Conservation (phyloP, 495 filamentous ascomycete genomes). For the Jackrogersella minutella region DNA sequence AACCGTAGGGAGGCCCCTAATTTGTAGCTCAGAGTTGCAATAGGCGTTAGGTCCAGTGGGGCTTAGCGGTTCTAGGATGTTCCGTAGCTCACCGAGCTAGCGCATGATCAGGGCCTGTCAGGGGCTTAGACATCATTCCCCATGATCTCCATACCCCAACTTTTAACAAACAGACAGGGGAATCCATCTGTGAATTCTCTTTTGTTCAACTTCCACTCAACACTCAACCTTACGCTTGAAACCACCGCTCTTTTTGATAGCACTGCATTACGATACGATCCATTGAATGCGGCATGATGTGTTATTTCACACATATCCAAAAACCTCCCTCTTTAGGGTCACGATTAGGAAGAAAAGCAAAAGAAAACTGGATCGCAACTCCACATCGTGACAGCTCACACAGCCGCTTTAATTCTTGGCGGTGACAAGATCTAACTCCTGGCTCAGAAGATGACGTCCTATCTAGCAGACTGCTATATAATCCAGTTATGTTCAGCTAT, state of each 20-base stretch:
- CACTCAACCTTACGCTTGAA: too few relatives aligned
- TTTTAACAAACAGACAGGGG: too few relatives aligned
- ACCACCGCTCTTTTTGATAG: too few relatives aligned
- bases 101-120: neutral
- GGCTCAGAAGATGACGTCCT: neutral
- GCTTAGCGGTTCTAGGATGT: neutral
- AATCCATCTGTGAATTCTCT: too few relatives aligned
- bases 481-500: neutral
- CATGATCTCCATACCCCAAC: too few relatives aligned
- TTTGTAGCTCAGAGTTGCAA: neutral
- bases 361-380: constrained; percentile 27
- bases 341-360: neutral
- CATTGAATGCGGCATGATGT: neutral
- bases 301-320: neutral
- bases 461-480: neutral
- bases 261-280: neutral
- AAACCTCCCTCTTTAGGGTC: neutral
- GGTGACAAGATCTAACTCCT: neutral
- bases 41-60: neutral
- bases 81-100: neutral
- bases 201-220: too few relatives aligned
- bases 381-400: constrained; percentile 30
- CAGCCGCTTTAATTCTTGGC: constrained; percentile 30
- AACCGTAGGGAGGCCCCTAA: too few relatives aligned
- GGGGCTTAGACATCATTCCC: neutral